phyloP scores from a whole-genome alignment of 2,329 filamentous ascomycete species.

The Alternaria sp. region DNA sequence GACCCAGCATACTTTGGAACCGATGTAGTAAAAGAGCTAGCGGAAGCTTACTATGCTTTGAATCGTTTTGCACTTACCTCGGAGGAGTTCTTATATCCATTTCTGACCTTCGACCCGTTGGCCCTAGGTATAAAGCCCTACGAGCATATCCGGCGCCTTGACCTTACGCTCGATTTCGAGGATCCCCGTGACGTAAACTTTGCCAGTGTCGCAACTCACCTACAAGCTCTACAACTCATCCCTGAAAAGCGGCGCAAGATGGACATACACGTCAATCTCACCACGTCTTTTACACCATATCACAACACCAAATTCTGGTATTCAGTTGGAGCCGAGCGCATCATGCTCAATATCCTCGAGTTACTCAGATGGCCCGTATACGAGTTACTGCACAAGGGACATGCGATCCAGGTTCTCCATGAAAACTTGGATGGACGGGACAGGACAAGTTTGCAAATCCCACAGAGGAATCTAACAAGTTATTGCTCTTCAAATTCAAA shows the following conservation, averaged over 20 bases:
- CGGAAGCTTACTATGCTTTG: background rate
- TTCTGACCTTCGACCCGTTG: background rate
- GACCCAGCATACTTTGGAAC: background rate
- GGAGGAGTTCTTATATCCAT: background rate
- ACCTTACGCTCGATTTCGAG: background rate
- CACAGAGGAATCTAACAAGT: background rate
- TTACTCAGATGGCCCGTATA: background rate
- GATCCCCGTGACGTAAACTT: background rate
- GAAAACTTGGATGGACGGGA: background rate
- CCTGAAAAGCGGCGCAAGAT: background rate
- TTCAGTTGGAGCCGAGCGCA: background rate
- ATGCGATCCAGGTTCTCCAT: background rate
- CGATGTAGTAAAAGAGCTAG: background rate
- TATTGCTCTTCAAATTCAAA: background rate
- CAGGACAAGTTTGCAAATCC: background rate
- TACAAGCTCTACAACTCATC: background rate
- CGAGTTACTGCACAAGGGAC: background rate
- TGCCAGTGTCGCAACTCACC: background rate
- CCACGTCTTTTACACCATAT: background rate
- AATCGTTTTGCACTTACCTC: background rate
- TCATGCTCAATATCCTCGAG: background rate
- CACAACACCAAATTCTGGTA: background rate
- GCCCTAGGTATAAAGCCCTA: background rate
- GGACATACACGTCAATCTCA: background rate
- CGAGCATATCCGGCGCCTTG: background rate